Percentiles rank a stretch among this genome's conserved stretches.
Conservation (phyloP, 2,329 filamentous ascomycete species). For the Penicillium sp. region DNA sequence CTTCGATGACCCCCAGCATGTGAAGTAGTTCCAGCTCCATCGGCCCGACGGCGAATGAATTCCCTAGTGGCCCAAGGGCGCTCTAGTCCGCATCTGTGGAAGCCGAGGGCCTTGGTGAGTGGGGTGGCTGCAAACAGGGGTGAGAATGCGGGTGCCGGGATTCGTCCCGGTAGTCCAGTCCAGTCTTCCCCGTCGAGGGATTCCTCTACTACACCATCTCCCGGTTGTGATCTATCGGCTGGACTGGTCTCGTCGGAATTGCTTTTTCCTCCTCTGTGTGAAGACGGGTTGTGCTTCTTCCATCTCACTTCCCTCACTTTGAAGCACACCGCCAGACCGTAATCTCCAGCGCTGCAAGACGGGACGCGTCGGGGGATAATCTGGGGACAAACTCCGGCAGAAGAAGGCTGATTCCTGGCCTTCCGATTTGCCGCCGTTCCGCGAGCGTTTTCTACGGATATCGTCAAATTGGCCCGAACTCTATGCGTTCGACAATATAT, state of each 20-base stretch:
- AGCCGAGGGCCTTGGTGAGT: neutral
- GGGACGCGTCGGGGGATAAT: neutral
- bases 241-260: neutral
- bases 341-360: neutral
- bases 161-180: neutral
- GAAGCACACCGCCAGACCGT: neutral
- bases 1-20: neutral
- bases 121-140: conserved; percentile 4
- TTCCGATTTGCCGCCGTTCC: conserved; percentile 4
- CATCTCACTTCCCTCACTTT: neutral
- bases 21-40: conserved; percentile 1
- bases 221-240: neutral
- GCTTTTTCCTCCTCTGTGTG: neutral
- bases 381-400: neutral
- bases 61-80: conserved; percentile 2
- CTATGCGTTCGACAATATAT: neutral
- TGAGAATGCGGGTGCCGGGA: neutral
- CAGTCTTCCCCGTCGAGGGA: neutral
- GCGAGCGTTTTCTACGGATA: neutral
- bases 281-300: neutral
- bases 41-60: conserved; percentile 1
- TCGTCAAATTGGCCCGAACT: neutral
- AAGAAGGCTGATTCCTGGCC: conserved; percentile 1
- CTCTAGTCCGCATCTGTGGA: neutral
- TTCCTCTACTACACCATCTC: neutral